Evolutionary conservation across 179 eudicot species (phyloP).

Genomic region (Vitellaria paradoxa): DNA sequence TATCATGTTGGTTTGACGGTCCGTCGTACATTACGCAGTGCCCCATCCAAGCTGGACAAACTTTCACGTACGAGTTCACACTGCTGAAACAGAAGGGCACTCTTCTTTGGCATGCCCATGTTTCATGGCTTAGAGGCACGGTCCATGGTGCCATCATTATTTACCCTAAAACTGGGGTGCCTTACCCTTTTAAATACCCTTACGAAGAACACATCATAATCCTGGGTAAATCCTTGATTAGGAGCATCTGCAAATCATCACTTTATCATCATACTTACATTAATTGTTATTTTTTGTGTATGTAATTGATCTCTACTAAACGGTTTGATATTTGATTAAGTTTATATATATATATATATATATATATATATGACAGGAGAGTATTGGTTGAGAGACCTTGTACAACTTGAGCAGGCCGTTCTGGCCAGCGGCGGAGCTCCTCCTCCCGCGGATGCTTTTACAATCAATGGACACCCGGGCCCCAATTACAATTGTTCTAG

Average conservation of each 20-base stretch:
- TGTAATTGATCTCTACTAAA: too few species aligned
- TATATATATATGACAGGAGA: slow-evolving; percentile 34
- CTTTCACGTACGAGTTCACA: slow-evolving; percentile 57
- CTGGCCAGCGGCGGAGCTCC: slow-evolving; percentile 63
- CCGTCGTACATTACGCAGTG: slow-evolving; percentile 70
- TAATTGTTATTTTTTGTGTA: too few species aligned
- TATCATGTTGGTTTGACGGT: slow-evolving; percentile 67
- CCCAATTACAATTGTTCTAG: slow-evolving; percentile 64
- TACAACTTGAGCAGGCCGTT: slow-evolving; percentile 55
- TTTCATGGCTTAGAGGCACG: slow-evolving; percentile 73
- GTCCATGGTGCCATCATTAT: slow-evolving; percentile 65
- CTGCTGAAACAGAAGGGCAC: slow-evolving; percentile 63
- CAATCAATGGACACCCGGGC: slow-evolving; percentile 73
- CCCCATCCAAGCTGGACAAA: slow-evolving; percentile 65
- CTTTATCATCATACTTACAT: too few species aligned
- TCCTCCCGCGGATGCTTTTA: slow-evolving; percentile 63
- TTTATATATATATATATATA: not conserved
- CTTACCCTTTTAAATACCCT: slow-evolving; percentile 56
- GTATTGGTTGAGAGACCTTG: slow-evolving; percentile 52
- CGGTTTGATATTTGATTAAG: not conserved
- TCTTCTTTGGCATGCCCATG: slow-evolving; percentile 73
- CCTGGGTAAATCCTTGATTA: slow-evolving; percentile 34
- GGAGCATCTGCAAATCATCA: not conserved
- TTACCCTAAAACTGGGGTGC: slow-evolving; percentile 55
- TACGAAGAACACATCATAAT: slow-evolving; percentile 58